phyloP scores from a whole-genome alignment of 1,139 yeast species.

The Pichia sp. region DNA sequence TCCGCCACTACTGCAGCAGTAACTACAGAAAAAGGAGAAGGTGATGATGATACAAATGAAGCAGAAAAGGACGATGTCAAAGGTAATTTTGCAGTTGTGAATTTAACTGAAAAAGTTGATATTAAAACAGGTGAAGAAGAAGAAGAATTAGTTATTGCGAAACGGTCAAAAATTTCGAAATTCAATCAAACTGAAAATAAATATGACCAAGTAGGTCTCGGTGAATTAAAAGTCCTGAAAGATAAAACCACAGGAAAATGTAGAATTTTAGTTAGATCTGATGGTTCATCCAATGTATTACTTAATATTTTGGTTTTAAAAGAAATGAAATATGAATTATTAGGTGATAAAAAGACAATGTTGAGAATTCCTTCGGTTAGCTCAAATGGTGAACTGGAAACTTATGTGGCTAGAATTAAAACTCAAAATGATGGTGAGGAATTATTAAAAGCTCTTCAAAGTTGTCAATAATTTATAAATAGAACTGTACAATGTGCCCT shows the following conservation, averaged over 20 bases:
- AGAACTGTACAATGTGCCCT: neutral
- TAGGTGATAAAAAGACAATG: slow-evolving; percentile 49
- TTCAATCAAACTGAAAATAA: slow-evolving; percentile 47
- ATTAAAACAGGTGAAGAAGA: slow-evolving; percentile 80
- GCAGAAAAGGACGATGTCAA: slow-evolving; percentile 39
- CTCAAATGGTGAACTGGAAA: slow-evolving; percentile 41
- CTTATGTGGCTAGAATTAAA: slow-evolving; percentile 70
- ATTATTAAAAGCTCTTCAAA: slow-evolving; percentile 48
- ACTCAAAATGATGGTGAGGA: slow-evolving; percentile 62
- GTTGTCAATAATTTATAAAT: slow-evolving; percentile 17
- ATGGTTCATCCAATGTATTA: slow-evolving; percentile 72
- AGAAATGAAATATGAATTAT: slow-evolving; percentile 47
- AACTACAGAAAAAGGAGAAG: slow-evolving; percentile 9
- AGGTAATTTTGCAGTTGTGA: slow-evolving; percentile 44
- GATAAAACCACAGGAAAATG: slow-evolving; percentile 53
- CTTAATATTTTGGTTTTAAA: slow-evolving; percentile 55
- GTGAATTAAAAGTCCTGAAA: slow-evolving; percentile 69
- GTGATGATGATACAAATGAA: slow-evolving; percentile 20
- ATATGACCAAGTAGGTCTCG: slow-evolving; percentile 66
- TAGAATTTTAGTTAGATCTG: slow-evolving; percentile 78
- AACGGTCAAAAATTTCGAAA: slow-evolving; percentile 67
- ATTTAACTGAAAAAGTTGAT: slow-evolving; percentile 43
- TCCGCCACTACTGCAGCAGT: slow-evolving; percentile 5
- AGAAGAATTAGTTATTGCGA: slow-evolving; percentile 58
- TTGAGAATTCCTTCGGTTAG: slow-evolving; percentile 44